Evolutionary conservation across 2,329 filamentous ascomycete genomes (phyloP), one percentile per base, ranked within the genome.

Genomic region (Pseudodiploospora longispora): DNA sequence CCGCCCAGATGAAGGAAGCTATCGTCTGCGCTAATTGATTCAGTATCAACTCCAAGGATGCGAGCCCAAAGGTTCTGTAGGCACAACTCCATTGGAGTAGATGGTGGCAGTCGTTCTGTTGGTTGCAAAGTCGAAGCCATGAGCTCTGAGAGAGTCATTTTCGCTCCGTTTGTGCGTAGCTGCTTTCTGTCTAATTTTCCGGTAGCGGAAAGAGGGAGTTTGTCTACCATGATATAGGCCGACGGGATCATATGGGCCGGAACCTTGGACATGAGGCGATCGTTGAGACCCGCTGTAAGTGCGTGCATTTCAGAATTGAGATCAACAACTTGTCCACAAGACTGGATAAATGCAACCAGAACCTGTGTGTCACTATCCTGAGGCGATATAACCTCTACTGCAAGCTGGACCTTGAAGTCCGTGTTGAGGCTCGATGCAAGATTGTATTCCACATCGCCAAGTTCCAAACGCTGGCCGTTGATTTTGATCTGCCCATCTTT

Each of bases 181-280:
- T 36, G 35, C 9, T 43, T 33, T 5, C 43, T 38, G 28, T 45
- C 29, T n/a, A 27, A 32, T 19, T 45, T 45, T 6, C 43, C 43
- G 3, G 38, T 37, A 7, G 28, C 12, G 8, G 36, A 42, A 7
- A 51, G 9, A 4, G 67, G 66, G 57, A 70, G 66, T 30, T 58
- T 48, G 3, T 52, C 50, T 8, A 69, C 48, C 6, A 64, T 62
- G 27, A 70, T 60, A 38, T 65, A 65, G 5, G 59, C 59, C 1
- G 62, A 57, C 4, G 67, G 67, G 0, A 69, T 57, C 66, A 69
- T 69, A 52, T 69, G 68, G 30, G 50, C 50, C 4, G 57, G 56
- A 12, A 45, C n/a, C 9, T 32, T 31, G 8, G 36, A 19, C 19
- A 19, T 19, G 19, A 19, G 19, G 3, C 19, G 19, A 19, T 19